A percentile compares a stretch with the other conserved stretches of the same genome.
Conservation (phyloP, 1,284 basidiomycete species). For the Microbotryum scabiosae region DNA sequence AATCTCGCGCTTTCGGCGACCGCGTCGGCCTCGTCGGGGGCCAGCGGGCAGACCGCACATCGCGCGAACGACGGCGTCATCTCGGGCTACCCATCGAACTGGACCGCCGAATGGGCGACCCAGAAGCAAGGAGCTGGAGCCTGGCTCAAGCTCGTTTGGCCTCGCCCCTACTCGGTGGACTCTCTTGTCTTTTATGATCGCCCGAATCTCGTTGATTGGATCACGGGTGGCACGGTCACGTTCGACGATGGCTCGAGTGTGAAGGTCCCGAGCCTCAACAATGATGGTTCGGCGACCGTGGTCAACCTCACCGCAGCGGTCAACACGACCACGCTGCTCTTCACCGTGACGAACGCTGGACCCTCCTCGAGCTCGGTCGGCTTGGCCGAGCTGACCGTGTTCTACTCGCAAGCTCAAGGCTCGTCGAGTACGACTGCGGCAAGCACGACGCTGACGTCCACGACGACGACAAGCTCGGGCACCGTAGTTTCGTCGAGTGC, state of each 20-base stretch:
- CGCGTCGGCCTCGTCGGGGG: constrained; percentile 1
- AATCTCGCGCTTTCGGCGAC: constrained; percentile 3
- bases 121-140: not conserved
- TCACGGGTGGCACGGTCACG: constrained; percentile 8
- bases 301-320: not conserved
- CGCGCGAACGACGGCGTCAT: constrained; percentile 17
- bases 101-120: constrained; percentile 17
- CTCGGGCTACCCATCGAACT: constrained; percentile 20
- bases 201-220: constrained; percentile 12
- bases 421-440: no score
- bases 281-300: constrained; percentile 4
- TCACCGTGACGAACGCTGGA: not conserved
- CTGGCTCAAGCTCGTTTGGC: not conserved
- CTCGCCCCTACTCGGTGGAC: not conserved
- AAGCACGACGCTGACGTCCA: no score
- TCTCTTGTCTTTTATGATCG: constrained; percentile 10
- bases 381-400: not conserved
- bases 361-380: constrained; percentile 1
- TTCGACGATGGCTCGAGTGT: constrained; percentile 17
- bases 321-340: not conserved
- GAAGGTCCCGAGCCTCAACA: not conserved
- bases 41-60: no score
- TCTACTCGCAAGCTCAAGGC: not conserved
- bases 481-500: not conserved
- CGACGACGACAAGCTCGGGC: not conserved